A percentile compares a stretch with the other conserved stretches of the same genome.
Evolutionary conservation across 2,329 filamentous ascomycete genomes (phyloP).

Genomic region (Sordariomycetes sp.): DNA sequence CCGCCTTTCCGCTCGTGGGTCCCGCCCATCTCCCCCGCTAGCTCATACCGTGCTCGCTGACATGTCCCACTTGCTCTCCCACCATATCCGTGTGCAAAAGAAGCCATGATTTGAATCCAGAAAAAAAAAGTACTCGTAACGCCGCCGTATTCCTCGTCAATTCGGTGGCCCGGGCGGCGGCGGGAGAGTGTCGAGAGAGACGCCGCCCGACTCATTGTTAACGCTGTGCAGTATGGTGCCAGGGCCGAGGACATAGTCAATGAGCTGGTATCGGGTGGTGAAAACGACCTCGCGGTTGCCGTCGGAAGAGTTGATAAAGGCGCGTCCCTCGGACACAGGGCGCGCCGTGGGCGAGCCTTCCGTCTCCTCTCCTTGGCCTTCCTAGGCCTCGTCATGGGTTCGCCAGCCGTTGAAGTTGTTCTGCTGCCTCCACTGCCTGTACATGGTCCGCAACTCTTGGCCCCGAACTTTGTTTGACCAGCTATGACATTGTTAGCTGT

Average conservation of each 20-base stretch:
- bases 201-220: too few species aligned
- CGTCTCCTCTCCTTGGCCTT: neutral
- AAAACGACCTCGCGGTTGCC: too few species aligned
- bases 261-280: neutral
- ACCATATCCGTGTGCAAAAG: neutral
- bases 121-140: neutral
- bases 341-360: neutral
- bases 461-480: constrained; percentile 15
- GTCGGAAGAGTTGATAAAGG: too few species aligned
- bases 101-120: neutral
- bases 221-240: too few species aligned
- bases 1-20: neutral
- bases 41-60: too few species aligned
- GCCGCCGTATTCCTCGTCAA: neutral
- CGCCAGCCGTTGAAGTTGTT: constrained; percentile 10
- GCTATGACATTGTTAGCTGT: constrained; percentile 8
- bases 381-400: constrained; percentile 9
- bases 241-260: neutral
- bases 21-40: neutral
- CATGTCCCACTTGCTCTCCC: neutral
- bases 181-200: neutral
- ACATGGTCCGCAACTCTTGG: constrained; percentile 10
- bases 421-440: constrained; percentile 5
- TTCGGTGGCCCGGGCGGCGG: neutral
- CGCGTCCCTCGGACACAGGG: neutral